Percentiles rank a stretch among this genome's conserved stretches.
Conservation (phyloP, 305 asterid species). For the Solanum chacoense region DNA sequence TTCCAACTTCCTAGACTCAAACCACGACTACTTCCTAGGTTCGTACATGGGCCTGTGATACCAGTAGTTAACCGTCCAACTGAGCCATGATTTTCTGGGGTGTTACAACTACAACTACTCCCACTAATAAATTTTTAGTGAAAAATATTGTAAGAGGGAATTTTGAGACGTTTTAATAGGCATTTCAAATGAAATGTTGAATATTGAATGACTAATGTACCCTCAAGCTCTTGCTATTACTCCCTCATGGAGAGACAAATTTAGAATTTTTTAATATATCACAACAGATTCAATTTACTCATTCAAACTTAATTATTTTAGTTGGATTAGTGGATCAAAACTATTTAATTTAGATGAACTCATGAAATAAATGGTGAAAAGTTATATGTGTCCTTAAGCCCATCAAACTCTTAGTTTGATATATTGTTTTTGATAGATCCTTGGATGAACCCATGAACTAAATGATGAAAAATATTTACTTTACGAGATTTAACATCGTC, state of each 20-base stretch:
- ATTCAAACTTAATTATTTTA: not conserved
- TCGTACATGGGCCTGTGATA: not conserved
- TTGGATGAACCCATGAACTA: not conserved
- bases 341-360: not conserved
- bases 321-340: not conserved
- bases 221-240: not conserved
- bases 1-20: not conserved
- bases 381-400: not conserved
- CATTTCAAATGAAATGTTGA: no score
- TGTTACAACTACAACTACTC: not conserved
- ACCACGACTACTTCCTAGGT: not conserved
- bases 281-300: no score
- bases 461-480: not conserved
- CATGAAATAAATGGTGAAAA: not conserved
- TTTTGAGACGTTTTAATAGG: not conserved
- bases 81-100: not conserved
- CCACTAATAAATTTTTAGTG: not conserved
- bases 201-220: no score
- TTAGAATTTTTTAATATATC: no score
- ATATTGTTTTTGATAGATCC: not conserved
- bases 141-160: no score
- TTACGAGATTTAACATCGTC: not conserved
- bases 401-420: not conserved
- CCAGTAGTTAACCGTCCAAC: not conserved
- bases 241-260: not conserved